Evolutionary conservation across 345 rosid genomes (phyloP).

Genomic region (Raphanus sativus): DNA sequence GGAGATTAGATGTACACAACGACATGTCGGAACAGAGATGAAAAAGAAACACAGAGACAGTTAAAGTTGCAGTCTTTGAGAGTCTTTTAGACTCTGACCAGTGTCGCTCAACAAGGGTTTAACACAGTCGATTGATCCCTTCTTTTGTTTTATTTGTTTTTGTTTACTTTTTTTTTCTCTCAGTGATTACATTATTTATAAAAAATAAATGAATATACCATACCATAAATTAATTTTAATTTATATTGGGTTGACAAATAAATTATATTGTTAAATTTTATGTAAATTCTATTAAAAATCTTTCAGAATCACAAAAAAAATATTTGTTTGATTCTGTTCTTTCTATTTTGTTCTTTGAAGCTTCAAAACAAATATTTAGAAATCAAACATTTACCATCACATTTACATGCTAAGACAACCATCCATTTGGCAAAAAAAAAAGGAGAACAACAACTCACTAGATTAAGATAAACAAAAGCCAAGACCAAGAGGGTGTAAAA

Average conservation of each 20-base stretch:
- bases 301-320: neutral
- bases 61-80: neutral
- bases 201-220: neutral
- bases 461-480: slow-evolving; percentile 35
- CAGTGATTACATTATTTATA: neutral
- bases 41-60: neutral
- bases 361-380: neutral
- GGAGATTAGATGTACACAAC: neutral
- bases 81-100: neutral
- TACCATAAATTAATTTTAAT: no score
- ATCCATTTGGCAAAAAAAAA: neutral
- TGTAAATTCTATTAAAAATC: neutral
- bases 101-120: neutral
- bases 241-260: no score
- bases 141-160: neutral
- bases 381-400: neutral
- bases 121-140: neutral
- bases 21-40: neutral
- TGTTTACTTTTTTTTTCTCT: neutral
- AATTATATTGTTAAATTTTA: neutral
- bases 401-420: neutral
- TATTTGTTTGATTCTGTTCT: neutral
- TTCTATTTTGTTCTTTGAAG: neutral
- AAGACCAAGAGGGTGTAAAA: slow-evolving; percentile 15
- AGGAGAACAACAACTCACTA: slow-evolving; percentile 47